Base-by-base conservation (phyloP, 1,139 yeast species). In the Pichia norvegensis region DNA sequence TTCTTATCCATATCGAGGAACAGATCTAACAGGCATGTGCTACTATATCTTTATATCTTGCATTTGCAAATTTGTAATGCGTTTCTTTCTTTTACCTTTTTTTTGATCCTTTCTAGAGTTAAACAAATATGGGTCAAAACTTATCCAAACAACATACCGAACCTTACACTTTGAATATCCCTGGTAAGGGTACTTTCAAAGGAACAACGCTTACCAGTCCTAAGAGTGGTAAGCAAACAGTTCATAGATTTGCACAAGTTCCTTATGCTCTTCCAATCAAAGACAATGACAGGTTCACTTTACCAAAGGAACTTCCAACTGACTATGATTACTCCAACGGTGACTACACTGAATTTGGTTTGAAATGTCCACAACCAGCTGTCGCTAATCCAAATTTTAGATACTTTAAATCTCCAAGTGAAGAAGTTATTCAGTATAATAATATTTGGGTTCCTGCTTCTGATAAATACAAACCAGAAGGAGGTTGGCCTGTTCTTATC, bases 361-460 rank as follows among this genome's bases (percentile, higher is more conserved):
- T 55, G 21, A 59, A 62, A 38, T 67, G 70, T 50, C 68, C 72
- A 22, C 69, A 67, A 45, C 69, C 70, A 2, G 43, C 57, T 20
- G 56, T 60, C n/a, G 52, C 59, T 33, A 56, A 60, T 48, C 58
- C 60, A 2, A 56, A 53, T 8, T 52, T 63, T 40, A 55, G 54
- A 41, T 62, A 59, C 43, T 36, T 48, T 8, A 49, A 47, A 29
- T 49, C 52, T 4, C 56, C 56, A 17, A 52, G 56, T 33, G 63
- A 64, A 38, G 73, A 69, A 46, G 65, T 65, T 49, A 65, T 68
- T 46, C 59, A 62, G 16, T 66, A 62, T 46, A 51, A 62, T 43
- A 70, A 70, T 50, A 67, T 70, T 19, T 69, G 69, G 69, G 55
- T 66, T n/a, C 72, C 73, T 10, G 57, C 61, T 3, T 58, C 62